Percentiles rank a stretch among this genome's conserved stretches.
phyloP scores from a whole-genome alignment of 192 early-diverging fungal species.

The Coemansia sp. region DNA sequence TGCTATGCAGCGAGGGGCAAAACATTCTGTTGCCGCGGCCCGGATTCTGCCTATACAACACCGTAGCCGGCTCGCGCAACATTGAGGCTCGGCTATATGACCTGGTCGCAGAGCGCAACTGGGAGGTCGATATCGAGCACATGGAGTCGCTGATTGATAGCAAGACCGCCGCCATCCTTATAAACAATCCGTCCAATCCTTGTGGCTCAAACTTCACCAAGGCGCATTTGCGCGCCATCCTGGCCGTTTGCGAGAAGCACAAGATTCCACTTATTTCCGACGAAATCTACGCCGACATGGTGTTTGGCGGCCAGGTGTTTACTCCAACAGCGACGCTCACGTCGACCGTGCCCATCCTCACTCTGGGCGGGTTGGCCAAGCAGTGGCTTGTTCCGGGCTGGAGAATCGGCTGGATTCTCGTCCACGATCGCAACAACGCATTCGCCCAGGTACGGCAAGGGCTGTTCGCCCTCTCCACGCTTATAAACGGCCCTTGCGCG shows the following conservation, averaged over 20 bases:
- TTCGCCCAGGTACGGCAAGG: constrained; percentile 64
- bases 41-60: constrained; percentile 85
- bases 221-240: constrained; percentile 67
- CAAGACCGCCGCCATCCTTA: constrained; percentile 74
- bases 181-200: constrained; percentile 93
- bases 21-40: constrained; percentile 85
- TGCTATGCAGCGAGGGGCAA: constrained; percentile 71
- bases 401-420: constrained; percentile 85
- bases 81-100: constrained; percentile 80
- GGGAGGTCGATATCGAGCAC: constrained; percentile 81
- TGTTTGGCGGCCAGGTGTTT: constrained; percentile 65
- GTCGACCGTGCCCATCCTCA: constrained; percentile 76
- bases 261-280: constrained; percentile 82
- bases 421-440: constrained; percentile 64
- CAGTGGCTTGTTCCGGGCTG: constrained; percentile 90
- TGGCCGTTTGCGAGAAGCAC: constrained; percentile 70
- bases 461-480: constrained; percentile 67
- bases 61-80: constrained; percentile 69
- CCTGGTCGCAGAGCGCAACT: constrained; percentile 71
- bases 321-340: constrained; percentile 71
- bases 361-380: constrained; percentile 84
- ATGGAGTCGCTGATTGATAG: constrained; percentile 78
- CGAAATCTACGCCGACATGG: constrained; percentile 91
- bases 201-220: constrained; percentile 84
- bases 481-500: constrained; percentile 80